Conservation (phyloP, 2,329 filamentous ascomycete species). For the Fusarium sp. region DNA sequence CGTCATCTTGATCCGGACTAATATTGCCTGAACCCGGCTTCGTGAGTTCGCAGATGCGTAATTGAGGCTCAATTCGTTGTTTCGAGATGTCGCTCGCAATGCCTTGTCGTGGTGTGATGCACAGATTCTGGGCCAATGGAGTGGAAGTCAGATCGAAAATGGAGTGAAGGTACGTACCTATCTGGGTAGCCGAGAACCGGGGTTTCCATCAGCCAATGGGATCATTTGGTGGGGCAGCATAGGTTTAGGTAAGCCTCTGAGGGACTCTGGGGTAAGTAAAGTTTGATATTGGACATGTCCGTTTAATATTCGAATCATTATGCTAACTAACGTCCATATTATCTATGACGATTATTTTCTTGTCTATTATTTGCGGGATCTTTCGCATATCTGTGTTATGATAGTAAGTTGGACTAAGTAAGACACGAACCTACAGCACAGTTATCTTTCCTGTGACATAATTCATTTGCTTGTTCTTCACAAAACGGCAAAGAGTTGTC, state of each 20-base stretch:
- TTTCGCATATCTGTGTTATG: too few relatives aligned
- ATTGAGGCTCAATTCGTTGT: slow-evolving; percentile 42
- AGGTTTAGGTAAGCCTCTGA: slow-evolving; percentile 1
- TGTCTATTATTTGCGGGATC: background rate
- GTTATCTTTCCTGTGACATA: too few relatives aligned
- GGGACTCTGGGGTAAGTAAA: slow-evolving; percentile 1
- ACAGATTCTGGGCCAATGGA: slow-evolving; percentile 19
- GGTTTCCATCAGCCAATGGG: slow-evolving; percentile 11
- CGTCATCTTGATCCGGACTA: slow-evolving; percentile 44
- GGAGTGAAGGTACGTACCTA: slow-evolving; percentile 21
- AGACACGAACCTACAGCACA: background rate
- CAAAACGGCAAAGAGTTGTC: too few relatives aligned
- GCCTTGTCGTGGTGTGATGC: slow-evolving; percentile 44
- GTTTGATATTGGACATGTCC: background rate
- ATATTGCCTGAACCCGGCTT: slow-evolving; percentile 8
- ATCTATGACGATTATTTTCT: background rate
- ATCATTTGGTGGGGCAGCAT: slow-evolving; percentile 1
- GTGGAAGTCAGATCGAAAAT: slow-evolving; percentile 10
- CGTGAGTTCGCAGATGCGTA: slow-evolving; percentile 5
- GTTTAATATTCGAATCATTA: background rate
- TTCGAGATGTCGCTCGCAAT: slow-evolving; percentile 39
- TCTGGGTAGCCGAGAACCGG: background rate
- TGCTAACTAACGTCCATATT: background rate
- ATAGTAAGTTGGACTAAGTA: too few relatives aligned
- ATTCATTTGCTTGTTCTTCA: too few relatives aligned